Percentiles rank a stretch among this genome's conserved stretches.
Conservation (phyloP, 208 protist species). For the Naegleria lovaniensis region DNA sequence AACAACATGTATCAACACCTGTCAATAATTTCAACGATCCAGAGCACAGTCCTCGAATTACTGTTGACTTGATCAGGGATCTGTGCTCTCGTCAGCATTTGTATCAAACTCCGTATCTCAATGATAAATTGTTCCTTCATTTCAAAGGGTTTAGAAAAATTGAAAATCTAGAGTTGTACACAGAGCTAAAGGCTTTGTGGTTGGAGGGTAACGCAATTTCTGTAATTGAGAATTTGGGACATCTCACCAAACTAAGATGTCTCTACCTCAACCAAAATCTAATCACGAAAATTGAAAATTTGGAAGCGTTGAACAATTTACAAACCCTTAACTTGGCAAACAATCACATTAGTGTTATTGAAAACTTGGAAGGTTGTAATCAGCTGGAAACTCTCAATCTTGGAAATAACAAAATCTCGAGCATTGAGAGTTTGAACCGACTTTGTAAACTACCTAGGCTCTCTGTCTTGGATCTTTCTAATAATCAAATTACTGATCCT, state of each 20-base stretch:
- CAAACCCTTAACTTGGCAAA: constrained; percentile 74
- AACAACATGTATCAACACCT: no score
- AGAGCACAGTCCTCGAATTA: not conserved
- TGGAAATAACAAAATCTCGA: constrained; percentile 61
- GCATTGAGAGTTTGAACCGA: constrained; percentile 51
- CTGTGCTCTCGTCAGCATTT: constrained; percentile 71
- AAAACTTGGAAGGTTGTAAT: constrained; percentile 34
- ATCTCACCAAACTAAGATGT: constrained; percentile 70
- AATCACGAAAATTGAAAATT: constrained; percentile 69
- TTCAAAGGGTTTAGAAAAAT: constrained; percentile 74
- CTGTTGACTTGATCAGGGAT: constrained; percentile 53
- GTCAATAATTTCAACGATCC: not conserved
- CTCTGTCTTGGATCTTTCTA: constrained; percentile 72
- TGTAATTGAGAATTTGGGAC: constrained; percentile 58
- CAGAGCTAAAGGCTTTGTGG: constrained; percentile 78
- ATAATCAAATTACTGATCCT: constrained; percentile 74
- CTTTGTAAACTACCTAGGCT: constrained; percentile 66
- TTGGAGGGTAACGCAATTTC: constrained; percentile 77
- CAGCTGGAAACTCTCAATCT: constrained; percentile 68
- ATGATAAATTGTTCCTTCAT: constrained; percentile 87
- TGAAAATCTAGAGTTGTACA: constrained; percentile 52
- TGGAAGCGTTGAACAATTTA: constrained; percentile 68
- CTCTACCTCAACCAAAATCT: constrained; percentile 85
- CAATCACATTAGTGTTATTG: constrained; percentile 69
- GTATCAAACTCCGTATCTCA: constrained; percentile 79